These are phyloP conservation scores for Sclerotinia glacialis DNA, from an alignment of 2,329 filamentous ascomycete species.

Conservation along the genomic window DNA sequence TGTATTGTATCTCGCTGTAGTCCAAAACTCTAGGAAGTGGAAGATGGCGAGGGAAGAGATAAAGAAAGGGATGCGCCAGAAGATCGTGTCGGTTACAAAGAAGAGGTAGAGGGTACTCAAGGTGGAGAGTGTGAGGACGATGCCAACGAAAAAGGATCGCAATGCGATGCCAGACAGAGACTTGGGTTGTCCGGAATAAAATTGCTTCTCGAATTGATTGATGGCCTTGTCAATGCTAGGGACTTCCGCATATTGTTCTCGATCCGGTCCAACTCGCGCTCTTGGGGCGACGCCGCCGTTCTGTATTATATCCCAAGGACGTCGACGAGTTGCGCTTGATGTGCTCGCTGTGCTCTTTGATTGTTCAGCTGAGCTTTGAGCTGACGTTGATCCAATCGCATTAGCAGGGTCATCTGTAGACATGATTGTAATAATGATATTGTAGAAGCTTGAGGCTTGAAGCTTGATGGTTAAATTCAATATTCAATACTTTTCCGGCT, in stretches of 20 bases:
- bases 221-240: slow-evolving; percentile 31
- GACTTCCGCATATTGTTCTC: slow-evolving; percentile 14
- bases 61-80: slow-evolving; percentile 67
- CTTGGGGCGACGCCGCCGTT: slow-evolving; percentile 24
- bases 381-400: slow-evolving; percentile 3
- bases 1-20: slow-evolving; percentile 81
- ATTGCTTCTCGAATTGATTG: slow-evolving; percentile 34
- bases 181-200: slow-evolving; percentile 33
- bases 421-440: neutral
- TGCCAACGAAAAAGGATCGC: slow-evolving; percentile 40
- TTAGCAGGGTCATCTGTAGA: neutral
- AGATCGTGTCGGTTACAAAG: slow-evolving; percentile 24
- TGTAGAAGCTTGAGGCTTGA: neutral
- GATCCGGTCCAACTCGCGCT: slow-evolving; percentile 3
- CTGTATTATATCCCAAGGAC: slow-evolving; percentile 20
- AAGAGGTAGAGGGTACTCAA: slow-evolving; percentile 34
- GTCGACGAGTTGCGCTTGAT: slow-evolving; percentile 15
- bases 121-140: slow-evolving; percentile 29
- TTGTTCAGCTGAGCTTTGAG: neutral
- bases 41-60: slow-evolving; percentile 69
- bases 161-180: slow-evolving; percentile 42
- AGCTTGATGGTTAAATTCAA: slow-evolving; percentile 1
- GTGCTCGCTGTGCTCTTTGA: neutral
- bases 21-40: slow-evolving; percentile 96
- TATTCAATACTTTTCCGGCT: slow-evolving; percentile 1